Evolutionary conservation across 495 filamentous ascomycete species (phyloP), one percentile per base, ranked within the genome.

Genomic region (Extremus antarcticus): DNA sequence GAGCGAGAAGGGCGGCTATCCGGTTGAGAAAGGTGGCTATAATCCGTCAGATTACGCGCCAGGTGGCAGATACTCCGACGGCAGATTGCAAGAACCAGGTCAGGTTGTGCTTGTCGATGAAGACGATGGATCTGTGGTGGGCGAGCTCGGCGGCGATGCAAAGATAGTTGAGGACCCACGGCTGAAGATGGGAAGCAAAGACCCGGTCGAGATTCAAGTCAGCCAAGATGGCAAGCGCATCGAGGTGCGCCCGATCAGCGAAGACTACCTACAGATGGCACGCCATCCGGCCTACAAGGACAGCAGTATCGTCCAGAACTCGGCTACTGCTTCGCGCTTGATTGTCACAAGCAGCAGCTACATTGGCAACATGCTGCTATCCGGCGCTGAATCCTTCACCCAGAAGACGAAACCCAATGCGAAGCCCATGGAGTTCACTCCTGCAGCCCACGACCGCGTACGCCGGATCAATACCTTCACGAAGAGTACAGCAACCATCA

Each of bases 31-130:
- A 13, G 43, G 13, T 21, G 8, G 8, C 10, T 95, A 96, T 68
- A 90, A 96, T 68, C 90, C 90, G 0, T 79, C 80, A 11, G 76
- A 83, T 59, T 95, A 83, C 68, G 78, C 77, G 25, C 86, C 86
- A 2, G 88, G 89, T 2, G 84, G 92, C 68, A 88, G 74, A 2
- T 91, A 94, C 17, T 64, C 65, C 4, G 65, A 73, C 1, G 29
- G 19, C 11, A 60, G 62, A n/a, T 57, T 56, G 43, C 45, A 47
- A 47, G 59, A 47, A 35, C 65, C 61, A 25, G 87, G 88, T 7
- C 83, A 88, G 64, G 91, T 98, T 55, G 92, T 97, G n/a, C 75
- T 98, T 2, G 74, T 97, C 24, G 88, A 98, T 55, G 92, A 98
- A 64, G 91, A 97, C 58, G 83, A 98, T 74, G 72, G 92, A 47